Conservation (phyloP, 306 rosid genomes). For the Biancaea sappan region DNA sequence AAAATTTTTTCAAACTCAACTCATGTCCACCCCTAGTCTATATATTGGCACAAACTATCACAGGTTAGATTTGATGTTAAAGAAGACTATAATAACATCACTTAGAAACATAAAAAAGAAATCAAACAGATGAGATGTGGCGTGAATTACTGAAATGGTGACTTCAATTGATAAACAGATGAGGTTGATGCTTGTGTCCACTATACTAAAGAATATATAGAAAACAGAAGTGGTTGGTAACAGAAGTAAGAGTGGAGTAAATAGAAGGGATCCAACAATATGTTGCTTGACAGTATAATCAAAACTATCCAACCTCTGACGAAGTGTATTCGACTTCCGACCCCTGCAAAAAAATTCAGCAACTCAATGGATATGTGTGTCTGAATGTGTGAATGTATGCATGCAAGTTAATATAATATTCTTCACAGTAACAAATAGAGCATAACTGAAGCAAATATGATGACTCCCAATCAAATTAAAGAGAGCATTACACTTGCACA, state of each 20-base stretch:
- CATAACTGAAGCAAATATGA: slow-evolving; percentile 23
- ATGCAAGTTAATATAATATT: slow-evolving; percentile 10
- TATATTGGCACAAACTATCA: slow-evolving; percentile 12
- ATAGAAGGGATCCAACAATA: slow-evolving; percentile 85
- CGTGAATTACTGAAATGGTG: slow-evolving; percentile 73
- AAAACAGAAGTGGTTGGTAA: slow-evolving; percentile 89
- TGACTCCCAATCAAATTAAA: no score
- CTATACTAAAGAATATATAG: slow-evolving; percentile 82
- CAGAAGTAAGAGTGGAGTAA: slow-evolving; percentile 79
- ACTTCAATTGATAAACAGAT: slow-evolving; percentile 65
- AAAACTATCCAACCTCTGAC: slow-evolving; percentile 88
- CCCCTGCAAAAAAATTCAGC: slow-evolving; percentile 69
- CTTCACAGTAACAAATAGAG: slow-evolving; percentile 25
- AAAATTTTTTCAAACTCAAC: no score
- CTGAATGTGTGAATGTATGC: neutral
- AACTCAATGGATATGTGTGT: slow-evolving; percentile 23
- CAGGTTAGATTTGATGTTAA: slow-evolving; percentile 23
- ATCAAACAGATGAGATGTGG: slow-evolving; percentile 64
- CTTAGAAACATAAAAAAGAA: slow-evolving; percentile 18
- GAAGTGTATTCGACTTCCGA: slow-evolving; percentile 94
- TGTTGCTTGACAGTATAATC: slow-evolving; percentile 93
- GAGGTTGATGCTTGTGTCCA: slow-evolving; percentile 67
- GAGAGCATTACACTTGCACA: no score
- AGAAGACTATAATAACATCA: slow-evolving; percentile 21
- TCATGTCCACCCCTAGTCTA: no score